Base-by-base conservation (phyloP, 352 stramenopile genomes). In the Phytopythium litorale region DNA sequence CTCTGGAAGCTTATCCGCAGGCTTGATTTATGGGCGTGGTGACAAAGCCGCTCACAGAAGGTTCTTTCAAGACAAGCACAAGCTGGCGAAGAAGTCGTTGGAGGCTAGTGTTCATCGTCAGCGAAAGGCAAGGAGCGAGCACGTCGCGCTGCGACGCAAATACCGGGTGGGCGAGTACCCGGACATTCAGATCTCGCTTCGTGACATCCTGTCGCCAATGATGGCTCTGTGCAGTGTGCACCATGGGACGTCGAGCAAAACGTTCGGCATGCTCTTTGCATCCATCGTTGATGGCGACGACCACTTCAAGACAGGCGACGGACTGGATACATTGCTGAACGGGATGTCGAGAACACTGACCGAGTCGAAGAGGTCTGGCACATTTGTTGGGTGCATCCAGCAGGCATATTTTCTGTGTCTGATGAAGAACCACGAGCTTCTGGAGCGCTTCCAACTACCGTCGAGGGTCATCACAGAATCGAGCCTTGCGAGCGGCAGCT, bases 101-200 rank as follows among this genome's bases (percentile, higher is more conserved):
- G 76, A 84, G 68, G 84, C 82, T 18, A 66, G 70, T n/a, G 35
- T 67, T 13, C 88, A 73, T 55, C 72, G 75, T 19, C 75, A 87
- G 56, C 67, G 70, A 18, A 78, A 72, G 21, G 70, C 81, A 43
- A 73, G 79, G 3, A 69, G 78, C 19, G 69, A 84, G 50, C 66
- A 81, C 42, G 83, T 94, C 3, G 70, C 70, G 3, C 86, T 94
- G 38, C 79, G 77, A 54, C 67, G 86, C n/a, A 82, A 72, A 28
- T 94, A 94, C 48, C 73, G 86, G 7, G 56, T 73, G 13, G 86
- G 86, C 1, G 80, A 92, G 21, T 89, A 82, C 61, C 85, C 86
- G 25, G 86, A 94, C 49, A 94, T 94, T 62, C 75, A 92, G 48
- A 92, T 94, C 62, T 77, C 81, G 30, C 66, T 79, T 11, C 68